Base-by-base conservation (phyloP, 108 stramenopile species). In the Aurantiochytrium sp. region DNA sequence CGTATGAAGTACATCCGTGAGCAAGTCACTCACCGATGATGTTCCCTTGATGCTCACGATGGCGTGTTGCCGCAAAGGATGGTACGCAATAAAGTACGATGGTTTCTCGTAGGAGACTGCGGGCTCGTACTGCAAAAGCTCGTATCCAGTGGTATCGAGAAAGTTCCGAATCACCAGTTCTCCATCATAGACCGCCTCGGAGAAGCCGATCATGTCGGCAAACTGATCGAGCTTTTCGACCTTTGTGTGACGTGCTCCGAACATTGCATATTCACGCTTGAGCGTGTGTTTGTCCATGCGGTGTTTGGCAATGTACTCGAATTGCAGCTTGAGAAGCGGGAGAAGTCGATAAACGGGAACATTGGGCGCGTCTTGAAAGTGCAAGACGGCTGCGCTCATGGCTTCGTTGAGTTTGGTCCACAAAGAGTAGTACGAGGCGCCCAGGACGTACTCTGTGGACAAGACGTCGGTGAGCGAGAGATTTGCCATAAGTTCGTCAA, bases 351-450 rank as follows among this genome's bases (percentile, higher is more conserved):
- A 53, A 6, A 83, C 49, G 44, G 76, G 76, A 6, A 53, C 49
- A 47, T 53, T 83, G 6, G 76, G 76, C 51, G 51, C 76, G 51
- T 83, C 49, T 83, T 83, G 49, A 83, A 83, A 83, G 51, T 83
- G 76, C n/a, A 83, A 16, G 19, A 83, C 28, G 18, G 76, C 76
- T 45, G 45, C 49, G 51, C 51, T 53, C 76, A 83, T 47, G 49
- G 76, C 76, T 23, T 83, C 51, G 45, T 47, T 83, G 23, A 83
- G n/a, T 16, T 53, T 47, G 45, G 76, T 83, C 76, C 76, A 83
- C 49, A 83, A 45, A 14, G 64, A 69, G 42, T 69, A 69, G 42
- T 69, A 69, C 42, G 64, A 69, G 64, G 64, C 35, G 64, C 64
- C 64, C 64, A 69, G 42, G 21, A 69, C 64, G 42, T 42, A 69